Percentiles rank a stretch among this genome's conserved stretches.
Conservation (phyloP, 116 monocot genomes). For the Dioscorea cayenensis region DNA sequence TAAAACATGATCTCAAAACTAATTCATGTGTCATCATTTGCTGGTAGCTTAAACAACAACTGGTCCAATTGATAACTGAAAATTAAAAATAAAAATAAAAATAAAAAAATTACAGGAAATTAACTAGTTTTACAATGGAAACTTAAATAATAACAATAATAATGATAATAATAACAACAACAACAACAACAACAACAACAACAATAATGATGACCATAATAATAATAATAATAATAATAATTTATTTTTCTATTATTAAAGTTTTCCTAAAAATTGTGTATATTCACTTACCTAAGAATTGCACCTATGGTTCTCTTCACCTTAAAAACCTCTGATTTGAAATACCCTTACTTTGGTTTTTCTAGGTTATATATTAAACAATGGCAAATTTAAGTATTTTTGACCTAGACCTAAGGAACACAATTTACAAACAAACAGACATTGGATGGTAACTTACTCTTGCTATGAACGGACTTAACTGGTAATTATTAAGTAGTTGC, state of each 20-base stretch:
- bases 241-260: no score
- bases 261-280: not conserved
- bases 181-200: no score
- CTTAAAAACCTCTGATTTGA: no score
- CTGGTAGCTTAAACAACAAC: not conserved
- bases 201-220: not conserved
- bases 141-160: not conserved
- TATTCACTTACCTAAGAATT: no score
- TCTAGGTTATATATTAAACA: no score
- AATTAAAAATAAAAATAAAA: not conserved
- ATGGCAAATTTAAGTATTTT: no score
- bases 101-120: constrained; percentile 1
- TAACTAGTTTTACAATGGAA: not conserved
- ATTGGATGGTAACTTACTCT: constrained; percentile 26
- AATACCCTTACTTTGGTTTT: no score
- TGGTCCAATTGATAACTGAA: not conserved
- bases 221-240: not conserved
- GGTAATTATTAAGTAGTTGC: constrained; percentile 30
- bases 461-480: constrained; percentile 35
- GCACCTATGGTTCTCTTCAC: no score
- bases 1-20: not conserved
- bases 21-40: not conserved
- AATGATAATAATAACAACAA: not conserved
- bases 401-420: no score
- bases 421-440: not conserved